Evolutionary conservation across 768 basidiomycete genomes (phyloP), one percentile per base, ranked within the genome.

Genomic region (Suillus tomentosus): DNA sequence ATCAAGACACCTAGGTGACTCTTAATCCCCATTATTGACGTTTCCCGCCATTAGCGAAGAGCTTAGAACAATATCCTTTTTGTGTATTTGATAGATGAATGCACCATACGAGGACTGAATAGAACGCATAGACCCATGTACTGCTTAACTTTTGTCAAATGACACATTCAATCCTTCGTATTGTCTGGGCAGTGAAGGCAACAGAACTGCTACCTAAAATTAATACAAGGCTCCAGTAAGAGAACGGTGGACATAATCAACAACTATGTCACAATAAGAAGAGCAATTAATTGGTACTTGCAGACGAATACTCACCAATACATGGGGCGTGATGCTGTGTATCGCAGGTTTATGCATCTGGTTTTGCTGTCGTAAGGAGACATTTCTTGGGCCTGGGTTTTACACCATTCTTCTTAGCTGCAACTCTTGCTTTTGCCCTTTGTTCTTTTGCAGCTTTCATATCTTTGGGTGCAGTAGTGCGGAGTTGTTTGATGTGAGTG

Each of bases 381-480:
- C 10, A 15, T n/a, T 54, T 54, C 34, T 54, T 54, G 11, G 19
- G 34, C 53, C 19, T 54, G 6, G 19, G 11, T 19, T 54, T 54
- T n/a, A 11, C 19, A n/a, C 31, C 13, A 36, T n/a, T 71, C 40
- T 67, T 70, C 68, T 81, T 90, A 1, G 86, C 85, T 40, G 77
- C 80, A 15, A 76, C 74, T 65, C 80, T 85, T 22, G 81, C 86
- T 69, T 79, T 77, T 43, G 74, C 72, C 63, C 92, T 82, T 60
- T 77, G 71, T 62, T 85, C 82, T 71, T 89, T 93, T 39, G 87
- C 86, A 39, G 77, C 81, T 70, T 84, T 90, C 84, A 93, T 90
- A 69, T 95, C 90, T 69, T 85, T 87, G 2, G 94, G 94, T 4
- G 87, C 85, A 36, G 87, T 86, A 3, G 94, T 95, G 19, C 83